Base-by-base conservation (phyloP, 306 rosid genomes). In the Crataegus laevigata region DNA sequence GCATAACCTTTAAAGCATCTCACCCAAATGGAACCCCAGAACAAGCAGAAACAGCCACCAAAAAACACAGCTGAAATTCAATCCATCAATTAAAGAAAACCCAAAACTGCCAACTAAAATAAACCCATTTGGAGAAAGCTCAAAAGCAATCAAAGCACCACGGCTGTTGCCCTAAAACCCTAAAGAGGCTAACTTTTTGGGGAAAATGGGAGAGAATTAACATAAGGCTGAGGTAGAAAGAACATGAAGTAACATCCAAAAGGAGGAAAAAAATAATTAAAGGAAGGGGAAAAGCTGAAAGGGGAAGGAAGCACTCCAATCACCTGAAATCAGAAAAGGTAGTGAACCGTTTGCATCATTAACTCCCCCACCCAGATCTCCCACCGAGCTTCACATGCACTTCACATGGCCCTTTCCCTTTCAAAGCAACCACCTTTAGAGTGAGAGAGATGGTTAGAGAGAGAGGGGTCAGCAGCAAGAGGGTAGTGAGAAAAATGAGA, bases 311-410 rank as follows among this genome's bases (percentile, higher is more conserved):
- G 73, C 80, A 90, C 67, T 69, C 29, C 65, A 85, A 85, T 87
- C 89, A 88, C 92, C 96, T 88, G 96, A 90, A 72, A 89, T 80
- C 81, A 89, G 89, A 81, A 77, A 74, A 76, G 78, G 71, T 68
- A 82, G 77, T 47, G 51, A 69, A 80, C 87, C 82, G 84, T 79
- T 91, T 84, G 68, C 78, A 77, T 69, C 83, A 88, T 89, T 78
- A 84, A 89, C 70, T 47, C 59, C 77, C 68, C 69, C 88, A 84
- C 68, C 77, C 88, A 84, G 99, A 94, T 94, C 99, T 84, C 87
- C 75, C 63, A 74, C 77, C 89, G 66, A 89, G 85, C 80, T 88
- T 90, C 93, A 79, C 97, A 88, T 94, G 99, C 85, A 82, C 83
- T 88, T 88, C 97, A 90, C 91, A 89, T 84, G 92, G 55, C 64